Evolutionary conservation across 805 yeast species (phyloP).

Genomic region (Ogataea allantospora): DNA sequence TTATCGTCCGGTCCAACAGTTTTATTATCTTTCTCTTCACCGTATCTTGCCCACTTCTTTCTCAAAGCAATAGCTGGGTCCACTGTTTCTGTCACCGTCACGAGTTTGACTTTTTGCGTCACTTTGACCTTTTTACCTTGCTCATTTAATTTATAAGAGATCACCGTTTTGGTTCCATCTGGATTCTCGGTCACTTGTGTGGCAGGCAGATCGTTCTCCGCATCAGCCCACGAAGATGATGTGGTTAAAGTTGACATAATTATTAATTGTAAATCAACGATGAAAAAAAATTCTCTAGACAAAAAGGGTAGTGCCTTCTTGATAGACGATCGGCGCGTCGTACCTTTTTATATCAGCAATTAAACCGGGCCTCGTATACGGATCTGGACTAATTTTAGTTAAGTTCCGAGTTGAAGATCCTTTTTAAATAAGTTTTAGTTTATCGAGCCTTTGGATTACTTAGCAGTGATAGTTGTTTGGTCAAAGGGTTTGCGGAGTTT

Average conservation of each 20-base stretch:
- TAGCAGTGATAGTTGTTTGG: too few species aligned
- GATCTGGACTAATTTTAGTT: neutral
- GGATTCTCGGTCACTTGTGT: conserved; percentile 74
- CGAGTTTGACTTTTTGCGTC: conserved; percentile 79
- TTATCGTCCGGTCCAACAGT: conserved; percentile 85
- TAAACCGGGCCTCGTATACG: too few species aligned
- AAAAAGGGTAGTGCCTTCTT: conserved; percentile 5
- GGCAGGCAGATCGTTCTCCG: conserved; percentile 67
- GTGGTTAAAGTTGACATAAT: conserved; percentile 15
- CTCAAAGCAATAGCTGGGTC: conserved; percentile 85
- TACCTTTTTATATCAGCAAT: neutral
- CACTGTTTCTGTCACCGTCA: conserved; percentile 75
- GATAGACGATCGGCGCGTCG: conserved; percentile 8
- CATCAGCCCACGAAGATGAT: conserved; percentile 57
- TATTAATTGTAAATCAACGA: conserved; percentile 1
- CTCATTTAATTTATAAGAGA: conserved; percentile 69
- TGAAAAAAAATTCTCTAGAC: conserved; percentile 10
- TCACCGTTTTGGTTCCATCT: conserved; percentile 88
- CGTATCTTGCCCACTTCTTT: conserved; percentile 85
- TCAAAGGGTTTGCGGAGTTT: too few species aligned
- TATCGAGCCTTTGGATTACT: too few species aligned
- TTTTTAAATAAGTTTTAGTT: too few species aligned
- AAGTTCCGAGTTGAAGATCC: too few species aligned
- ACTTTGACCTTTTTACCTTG: conserved; percentile 84
- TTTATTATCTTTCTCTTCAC: conserved; percentile 64